These are phyloP conservation scores for Dendryphion nanum DNA, from an alignment of 2,329 filamentous ascomycete genomes.

Conservation along the genomic window DNA sequence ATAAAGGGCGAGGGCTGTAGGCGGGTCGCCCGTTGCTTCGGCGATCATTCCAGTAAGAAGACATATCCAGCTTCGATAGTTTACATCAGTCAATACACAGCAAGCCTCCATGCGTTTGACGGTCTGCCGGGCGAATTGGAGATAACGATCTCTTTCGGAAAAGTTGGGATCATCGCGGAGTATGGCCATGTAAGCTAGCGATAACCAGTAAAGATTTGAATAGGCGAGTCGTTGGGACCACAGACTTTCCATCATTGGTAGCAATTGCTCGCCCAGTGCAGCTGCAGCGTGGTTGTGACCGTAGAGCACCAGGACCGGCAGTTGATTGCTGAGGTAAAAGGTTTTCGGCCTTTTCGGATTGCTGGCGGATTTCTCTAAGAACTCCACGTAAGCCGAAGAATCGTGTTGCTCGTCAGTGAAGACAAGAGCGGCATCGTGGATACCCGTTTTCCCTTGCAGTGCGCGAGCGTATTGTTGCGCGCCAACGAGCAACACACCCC, in stretches of 20 bases:
- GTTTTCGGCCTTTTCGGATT: slow-evolving; percentile 65
- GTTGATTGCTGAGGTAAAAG: slow-evolving; percentile 62
- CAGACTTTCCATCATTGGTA: slow-evolving; percentile 42
- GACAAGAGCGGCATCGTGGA: slow-evolving; percentile 52
- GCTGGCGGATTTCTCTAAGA: slow-evolving; percentile 47
- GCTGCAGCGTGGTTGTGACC: slow-evolving; percentile 45
- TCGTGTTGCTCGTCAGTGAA: slow-evolving; percentile 69
- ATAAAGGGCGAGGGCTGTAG: slow-evolving; percentile 60
- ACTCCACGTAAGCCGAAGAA: slow-evolving; percentile 54
- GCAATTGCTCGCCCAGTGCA: slow-evolving; percentile 41
- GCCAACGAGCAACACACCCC: slow-evolving; percentile 67
- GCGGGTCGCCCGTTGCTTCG: slow-evolving; percentile 58
- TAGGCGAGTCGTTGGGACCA: slow-evolving; percentile 47
- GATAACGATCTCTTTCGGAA: slow-evolving; percentile 46
- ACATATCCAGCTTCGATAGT: slow-evolving; percentile 69
- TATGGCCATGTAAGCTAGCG: slow-evolving; percentile 41
- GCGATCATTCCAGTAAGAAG: slow-evolving; percentile 67
- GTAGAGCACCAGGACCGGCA: slow-evolving; percentile 44
- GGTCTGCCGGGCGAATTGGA: slow-evolving; percentile 55
- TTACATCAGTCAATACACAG: slow-evolving; percentile 63
- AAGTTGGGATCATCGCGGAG: slow-evolving; percentile 39
- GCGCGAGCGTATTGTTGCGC: slow-evolving; percentile 67
- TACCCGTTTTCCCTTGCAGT: slow-evolving; percentile 70
- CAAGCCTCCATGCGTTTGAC: slow-evolving; percentile 64
- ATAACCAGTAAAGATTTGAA: slow-evolving; percentile 43